phyloP scores from a whole-genome alignment of 1,284 basidiomycete species.

The Takashimella tepidaria region DNA sequence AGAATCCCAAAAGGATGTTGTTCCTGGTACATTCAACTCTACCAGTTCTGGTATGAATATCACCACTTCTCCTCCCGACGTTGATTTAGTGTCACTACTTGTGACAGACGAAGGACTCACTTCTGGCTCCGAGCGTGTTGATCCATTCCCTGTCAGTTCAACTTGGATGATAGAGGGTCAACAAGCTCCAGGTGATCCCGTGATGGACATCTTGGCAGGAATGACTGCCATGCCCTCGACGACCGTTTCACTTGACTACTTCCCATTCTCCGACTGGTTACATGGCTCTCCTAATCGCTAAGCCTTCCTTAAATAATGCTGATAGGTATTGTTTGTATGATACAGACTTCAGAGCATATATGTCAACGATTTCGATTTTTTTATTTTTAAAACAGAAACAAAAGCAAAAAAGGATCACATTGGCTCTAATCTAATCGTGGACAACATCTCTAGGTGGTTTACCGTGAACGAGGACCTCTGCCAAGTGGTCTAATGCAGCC shows the following conservation, averaged over 20 bases:
- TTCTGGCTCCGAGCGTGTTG: background rate
- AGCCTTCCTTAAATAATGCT: too few species aligned
- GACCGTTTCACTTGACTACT: background rate
- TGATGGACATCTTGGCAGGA: slow-evolving; percentile 10
- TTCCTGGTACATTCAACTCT: background rate
- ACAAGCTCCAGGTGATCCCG: background rate
- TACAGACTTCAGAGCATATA: too few species aligned
- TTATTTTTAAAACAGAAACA: background rate
- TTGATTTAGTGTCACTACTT: background rate
- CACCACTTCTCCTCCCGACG: background rate
- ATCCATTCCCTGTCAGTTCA: background rate
- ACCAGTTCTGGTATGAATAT: background rate
- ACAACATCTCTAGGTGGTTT: background rate
- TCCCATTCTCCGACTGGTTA: background rate
- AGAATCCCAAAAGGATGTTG: background rate
- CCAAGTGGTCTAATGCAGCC: slow-evolving; percentile 9
- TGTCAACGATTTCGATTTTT: background rate
- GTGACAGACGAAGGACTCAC: background rate
- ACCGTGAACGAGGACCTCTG: slow-evolving; percentile 7
- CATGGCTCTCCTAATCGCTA: background rate
- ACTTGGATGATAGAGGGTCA: background rate
- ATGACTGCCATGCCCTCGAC: slow-evolving; percentile 16
- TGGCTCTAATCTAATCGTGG: background rate
- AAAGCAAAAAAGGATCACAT: too few species aligned
- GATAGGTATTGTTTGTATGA: too few species aligned